These are phyloP conservation scores for Paramecium tetraurelia DNA, from an alignment of 73 alveolate genomes.

Conservation along the genomic window DNA sequence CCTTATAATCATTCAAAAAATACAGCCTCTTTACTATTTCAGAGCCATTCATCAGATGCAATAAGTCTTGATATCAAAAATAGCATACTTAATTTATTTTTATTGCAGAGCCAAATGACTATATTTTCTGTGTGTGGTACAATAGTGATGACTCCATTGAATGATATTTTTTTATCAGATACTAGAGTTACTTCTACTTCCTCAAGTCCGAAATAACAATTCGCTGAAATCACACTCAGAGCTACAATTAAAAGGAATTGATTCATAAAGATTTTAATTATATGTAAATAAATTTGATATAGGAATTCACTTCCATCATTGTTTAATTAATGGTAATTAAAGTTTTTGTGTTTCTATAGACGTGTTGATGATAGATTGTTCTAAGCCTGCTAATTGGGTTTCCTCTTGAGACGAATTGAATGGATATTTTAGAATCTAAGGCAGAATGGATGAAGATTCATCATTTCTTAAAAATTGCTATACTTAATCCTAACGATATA, in stretches of 20 bases:
- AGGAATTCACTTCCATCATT: not conserved
- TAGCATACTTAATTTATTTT: not conserved
- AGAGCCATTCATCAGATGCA: not conserved
- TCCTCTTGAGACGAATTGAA: conserved; percentile 14
- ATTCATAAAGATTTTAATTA: not conserved
- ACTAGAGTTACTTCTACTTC: conserved; percentile 20
- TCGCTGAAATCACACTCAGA: not conserved
- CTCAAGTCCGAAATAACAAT: not conserved
- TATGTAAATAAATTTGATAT: not conserved
- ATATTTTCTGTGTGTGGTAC: conserved; percentile 28
- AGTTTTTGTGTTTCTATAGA: conserved; percentile 4
- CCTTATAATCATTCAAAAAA: conserved; percentile 15
- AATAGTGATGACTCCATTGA: not conserved
- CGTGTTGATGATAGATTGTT: not conserved
- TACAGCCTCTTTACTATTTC: not conserved
- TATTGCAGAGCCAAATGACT: not conserved
- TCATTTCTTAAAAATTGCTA: conserved; percentile 32
- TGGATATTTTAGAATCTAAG: conserved; percentile 11
- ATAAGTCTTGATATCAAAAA: not conserved
- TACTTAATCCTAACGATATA: not conserved
- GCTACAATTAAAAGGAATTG: not conserved
- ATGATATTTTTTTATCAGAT: not conserved
- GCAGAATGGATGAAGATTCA: conserved; percentile 36
- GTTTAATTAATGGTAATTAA: not conserved
- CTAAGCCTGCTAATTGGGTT: conserved; percentile 5